phyloP scores from a whole-genome alignment of 2,329 filamentous ascomycete genomes.

The Akanthomyces lecanii region DNA sequence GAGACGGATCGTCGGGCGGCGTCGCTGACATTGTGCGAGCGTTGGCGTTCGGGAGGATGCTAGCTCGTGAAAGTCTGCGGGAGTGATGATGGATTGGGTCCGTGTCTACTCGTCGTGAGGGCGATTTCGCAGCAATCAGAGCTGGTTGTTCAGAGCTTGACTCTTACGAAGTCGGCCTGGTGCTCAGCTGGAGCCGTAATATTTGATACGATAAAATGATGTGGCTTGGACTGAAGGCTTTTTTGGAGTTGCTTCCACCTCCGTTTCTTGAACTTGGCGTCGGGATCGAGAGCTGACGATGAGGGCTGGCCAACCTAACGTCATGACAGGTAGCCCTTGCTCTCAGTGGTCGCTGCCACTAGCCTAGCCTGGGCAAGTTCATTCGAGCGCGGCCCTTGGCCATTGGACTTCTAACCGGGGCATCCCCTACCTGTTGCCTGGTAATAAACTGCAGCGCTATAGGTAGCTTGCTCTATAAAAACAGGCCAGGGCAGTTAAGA shows the following conservation, averaged over 20 bases:
- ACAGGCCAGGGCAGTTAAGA: too few species aligned
- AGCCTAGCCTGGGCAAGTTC: not conserved
- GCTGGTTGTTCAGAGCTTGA: not conserved
- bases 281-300: not conserved
- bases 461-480: too few species aligned
- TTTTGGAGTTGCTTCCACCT: not conserved
- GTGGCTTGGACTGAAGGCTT: not conserved
- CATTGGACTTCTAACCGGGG: too few species aligned
- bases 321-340: not conserved
- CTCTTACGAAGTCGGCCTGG: not conserved
- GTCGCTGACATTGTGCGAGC: not conserved
- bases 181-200: not conserved
- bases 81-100: not conserved
- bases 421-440: too few species aligned
- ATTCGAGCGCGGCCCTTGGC: not conserved
- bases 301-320: not conserved
- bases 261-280: too few species aligned
- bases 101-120: not conserved
- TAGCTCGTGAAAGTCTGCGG: not conserved
- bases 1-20: not conserved
- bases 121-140: not conserved
- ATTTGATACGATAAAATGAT: not conserved
- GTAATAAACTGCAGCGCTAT: too few species aligned
- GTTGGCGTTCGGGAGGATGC: not conserved
- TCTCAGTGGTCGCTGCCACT: not conserved